Base-by-base conservation (phyloP, 768 basidiomycete species). In the Lactarius sanguifluus region DNA sequence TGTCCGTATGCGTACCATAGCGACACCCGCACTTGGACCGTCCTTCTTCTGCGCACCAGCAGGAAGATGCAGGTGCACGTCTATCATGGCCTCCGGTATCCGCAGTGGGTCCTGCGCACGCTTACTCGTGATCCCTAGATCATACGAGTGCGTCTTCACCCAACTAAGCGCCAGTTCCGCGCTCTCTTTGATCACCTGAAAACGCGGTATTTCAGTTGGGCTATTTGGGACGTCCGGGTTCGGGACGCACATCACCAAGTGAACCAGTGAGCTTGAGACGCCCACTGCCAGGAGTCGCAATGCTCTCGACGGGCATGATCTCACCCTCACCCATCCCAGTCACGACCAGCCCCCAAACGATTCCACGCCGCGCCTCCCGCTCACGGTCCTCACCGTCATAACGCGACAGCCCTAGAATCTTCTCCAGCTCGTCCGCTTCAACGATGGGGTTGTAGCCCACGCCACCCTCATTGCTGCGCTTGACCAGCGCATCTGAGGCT, bases 41-140 rank as follows among this genome's bases (percentile, higher is more conserved):
- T 96, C 94, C 79, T 96, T 97, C 83, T 88, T 93, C 76, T 94
- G 90, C 2, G 93, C 91, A 0, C 96, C 96, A 1, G 91, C 84
- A 1, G 95, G 96, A 10, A 96, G 79, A 73, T 97, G 95, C 18
- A 95, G 78, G 72, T 98, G 95, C 12, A 98, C 79, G 73, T 98
- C 94, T 56, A 94, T 84, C 25, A 81, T 36, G 5, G 57, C 77
- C 60, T 90, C 83, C 0, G 87, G 87, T 9, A 86, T 81, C 72
- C 90, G 89, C 69, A 96, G 78, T 18, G 91, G 89, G 72, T 94
- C 91, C 41, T 90, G 85, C 41, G 83, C 78, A 57, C 85, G 83
- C 38, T 83, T 79, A 64, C 85, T 84, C 10, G 92, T 93, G 74
- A 94, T 86, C 52, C 88, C 85, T 67, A 94, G 75, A 52, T 90